These are phyloP conservation scores for Botrytis hyacinthi DNA, from an alignment of 2,329 filamentous ascomycete species.

Conservation along the genomic window DNA sequence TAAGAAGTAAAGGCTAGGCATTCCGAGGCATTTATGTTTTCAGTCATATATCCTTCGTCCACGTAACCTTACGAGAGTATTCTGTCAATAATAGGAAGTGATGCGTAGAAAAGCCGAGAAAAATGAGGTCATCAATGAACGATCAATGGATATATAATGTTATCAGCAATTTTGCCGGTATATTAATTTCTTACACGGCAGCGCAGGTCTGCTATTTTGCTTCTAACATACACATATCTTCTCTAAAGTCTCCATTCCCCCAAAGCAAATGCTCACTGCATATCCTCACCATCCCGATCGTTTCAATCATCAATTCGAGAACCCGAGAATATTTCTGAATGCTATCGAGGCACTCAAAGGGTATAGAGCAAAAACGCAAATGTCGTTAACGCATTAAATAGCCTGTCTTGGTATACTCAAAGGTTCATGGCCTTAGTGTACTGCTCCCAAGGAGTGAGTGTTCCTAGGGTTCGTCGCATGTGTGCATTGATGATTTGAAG, in stretches of 20 bases:
- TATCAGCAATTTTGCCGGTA: conserved; percentile 5
- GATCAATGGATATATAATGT: not conserved
- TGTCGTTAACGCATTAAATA: conserved; percentile 3
- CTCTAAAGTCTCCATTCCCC: not conserved
- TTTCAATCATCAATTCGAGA: not conserved
- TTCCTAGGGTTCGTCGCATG: conserved; percentile 83
- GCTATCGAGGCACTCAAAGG: not conserved
- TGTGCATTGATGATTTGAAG: conserved; percentile 85
- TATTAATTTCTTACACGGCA: conserved; percentile 1
- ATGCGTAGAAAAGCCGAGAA: not conserved
- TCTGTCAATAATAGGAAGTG: not conserved
- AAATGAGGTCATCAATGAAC: not conserved
- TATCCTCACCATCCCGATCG: not conserved
- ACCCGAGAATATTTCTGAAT: not conserved
- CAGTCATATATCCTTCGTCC: not conserved
- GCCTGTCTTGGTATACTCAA: not conserved
- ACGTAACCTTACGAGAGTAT: not conserved
- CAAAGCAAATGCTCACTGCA: not conserved
- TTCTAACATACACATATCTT: conserved; percentile 6
- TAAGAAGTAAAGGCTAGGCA: not conserved
- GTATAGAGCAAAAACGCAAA: conserved; percentile 17
- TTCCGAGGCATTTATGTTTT: not conserved
- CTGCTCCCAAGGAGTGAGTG: conserved; percentile 67
- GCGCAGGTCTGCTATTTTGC: not conserved
- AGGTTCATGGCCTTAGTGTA: conserved; percentile 27